These are phyloP conservation scores for Spizellomyces sp. DNA, from an alignment of 192 early-diverging fungal species.

Conservation along the genomic window DNA sequence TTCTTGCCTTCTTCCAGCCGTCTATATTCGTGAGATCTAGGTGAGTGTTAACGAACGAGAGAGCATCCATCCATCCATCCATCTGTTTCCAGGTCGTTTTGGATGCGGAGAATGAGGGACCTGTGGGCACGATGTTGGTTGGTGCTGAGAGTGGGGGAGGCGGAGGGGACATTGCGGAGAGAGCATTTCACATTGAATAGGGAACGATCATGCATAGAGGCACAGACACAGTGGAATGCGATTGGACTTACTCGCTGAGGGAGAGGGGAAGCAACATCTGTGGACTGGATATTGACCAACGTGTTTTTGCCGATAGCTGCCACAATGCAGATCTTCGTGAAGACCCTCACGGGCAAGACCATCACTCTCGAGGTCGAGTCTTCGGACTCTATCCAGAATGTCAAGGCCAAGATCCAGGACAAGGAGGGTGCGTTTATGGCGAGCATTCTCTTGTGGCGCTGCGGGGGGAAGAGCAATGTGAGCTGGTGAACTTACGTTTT, in stretches of 20 bases:
- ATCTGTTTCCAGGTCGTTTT: neutral
- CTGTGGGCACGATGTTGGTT: neutral
- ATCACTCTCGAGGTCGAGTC: slow-evolving; percentile 89
- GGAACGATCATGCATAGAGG: too few relatives aligned
- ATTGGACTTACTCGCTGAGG: too few relatives aligned
- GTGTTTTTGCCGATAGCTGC: slow-evolving; percentile 6
- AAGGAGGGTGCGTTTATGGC: slow-evolving; percentile 69
- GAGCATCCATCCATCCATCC: slow-evolving; percentile 21
- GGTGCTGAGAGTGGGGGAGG: neutral
- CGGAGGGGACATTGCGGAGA: neutral
- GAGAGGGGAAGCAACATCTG: too few relatives aligned
- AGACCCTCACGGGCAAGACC: slow-evolving; percentile 97
- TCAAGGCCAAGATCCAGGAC: slow-evolving; percentile 96
- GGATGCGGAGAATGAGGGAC: too few relatives aligned
- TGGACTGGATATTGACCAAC: too few relatives aligned
- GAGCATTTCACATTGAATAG: too few relatives aligned
- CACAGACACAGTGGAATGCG: too few relatives aligned
- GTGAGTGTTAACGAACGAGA: slow-evolving; percentile 5
- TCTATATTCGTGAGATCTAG: slow-evolving; percentile 13
- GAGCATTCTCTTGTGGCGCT: too few relatives aligned
- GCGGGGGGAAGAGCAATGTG: too few relatives aligned
- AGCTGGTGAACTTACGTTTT: too few relatives aligned
- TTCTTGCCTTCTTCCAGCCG: neutral
- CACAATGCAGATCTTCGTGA: slow-evolving; percentile 77
- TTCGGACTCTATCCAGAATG: slow-evolving; percentile 87